phyloP scores from a whole-genome alignment of 2,329 filamentous ascomycete genomes.

The Aspergillus phoenicis region DNA sequence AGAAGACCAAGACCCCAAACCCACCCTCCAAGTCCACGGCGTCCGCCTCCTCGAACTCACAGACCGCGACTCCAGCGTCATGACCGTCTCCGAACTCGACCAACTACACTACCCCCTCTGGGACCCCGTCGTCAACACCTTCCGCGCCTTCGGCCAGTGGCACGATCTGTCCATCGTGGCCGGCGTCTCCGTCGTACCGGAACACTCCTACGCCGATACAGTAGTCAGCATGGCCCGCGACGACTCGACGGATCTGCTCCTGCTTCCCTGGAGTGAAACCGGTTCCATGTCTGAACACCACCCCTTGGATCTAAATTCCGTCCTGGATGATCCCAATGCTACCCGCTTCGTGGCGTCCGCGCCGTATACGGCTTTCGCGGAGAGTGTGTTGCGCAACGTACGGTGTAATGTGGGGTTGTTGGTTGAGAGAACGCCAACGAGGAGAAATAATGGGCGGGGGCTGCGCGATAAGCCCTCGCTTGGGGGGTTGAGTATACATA shows the following conservation, averaged over 20 bases:
- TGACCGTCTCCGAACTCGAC: slow-evolving; percentile 84
- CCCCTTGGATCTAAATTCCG: slow-evolving; percentile 32
- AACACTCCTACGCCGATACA: slow-evolving; percentile 76
- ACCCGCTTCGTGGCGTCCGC: slow-evolving; percentile 60
- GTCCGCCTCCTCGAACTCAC: slow-evolving; percentile 85
- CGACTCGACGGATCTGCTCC: slow-evolving; percentile 70
- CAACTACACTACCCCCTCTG: slow-evolving; percentile 62
- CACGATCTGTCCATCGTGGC: slow-evolving; percentile 82
- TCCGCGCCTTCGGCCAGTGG: slow-evolving; percentile 82
- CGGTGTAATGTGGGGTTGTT: no score
- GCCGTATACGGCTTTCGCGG: slow-evolving; percentile 72
- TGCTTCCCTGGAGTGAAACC: slow-evolving; percentile 88
- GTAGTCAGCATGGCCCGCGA: slow-evolving; percentile 71
- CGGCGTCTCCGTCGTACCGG: slow-evolving; percentile 76
- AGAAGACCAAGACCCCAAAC: not conserved
- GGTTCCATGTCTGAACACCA: slow-evolving; percentile 71
- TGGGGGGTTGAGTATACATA: no score
- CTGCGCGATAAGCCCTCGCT: no score
- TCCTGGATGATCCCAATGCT: slow-evolving; percentile 50
- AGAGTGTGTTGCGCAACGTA: no score
- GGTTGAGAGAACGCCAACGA: no score
- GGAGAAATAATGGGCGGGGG: no score
- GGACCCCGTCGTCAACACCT: slow-evolving; percentile 89
- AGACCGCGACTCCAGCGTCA: slow-evolving; percentile 91
- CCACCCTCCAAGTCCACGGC: slow-evolving; percentile 72